Evolutionary conservation across 1,284 basidiomycete genomes (phyloP), one percentile per base, ranked within the genome.

Genomic region (Vanrija pseudolonga): DNA sequence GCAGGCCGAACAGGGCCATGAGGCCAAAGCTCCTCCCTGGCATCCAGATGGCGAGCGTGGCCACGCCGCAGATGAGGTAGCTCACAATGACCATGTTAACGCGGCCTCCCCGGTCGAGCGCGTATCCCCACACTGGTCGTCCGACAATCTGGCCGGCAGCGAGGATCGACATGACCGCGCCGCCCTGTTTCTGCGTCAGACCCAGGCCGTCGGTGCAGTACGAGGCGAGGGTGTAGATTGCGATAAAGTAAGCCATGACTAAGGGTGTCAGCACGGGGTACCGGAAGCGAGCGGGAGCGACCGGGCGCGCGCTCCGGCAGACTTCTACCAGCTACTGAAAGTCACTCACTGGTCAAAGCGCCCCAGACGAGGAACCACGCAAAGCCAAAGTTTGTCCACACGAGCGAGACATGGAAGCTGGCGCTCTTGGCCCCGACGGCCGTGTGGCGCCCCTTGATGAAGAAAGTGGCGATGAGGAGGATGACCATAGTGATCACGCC

Each of bases 121-220:
- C 50, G n/a, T 69, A 62, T 3, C 78, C 78, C 56, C 68, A 72
- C 12, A 72, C 20, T 0, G 78, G 78, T 32, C 78, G 72, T 2
- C 78, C 78, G 28, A 79, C 61, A 64, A 77, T 72, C 61, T 79
- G 77, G 0, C 76, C 77, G 7, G 77, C 78, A 9, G 77, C 67
- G 2, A 79, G 66, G 55, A 79, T 73, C 19, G 76, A 73, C 56
- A 78, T 77, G 17, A 79, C 56, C 3, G 75, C 73, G 4, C 76
- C 74, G 40, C 74, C 78, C 57, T 78, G 67, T 22, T 67, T 65
- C 55, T 79, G 77, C 3, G 76, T 64, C 14, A 79, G 53, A 4
- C 71, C 68, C 5, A 79, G 64, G 0, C 66, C 78, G 51, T 65
- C 55, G 0, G 75, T 77, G n/a, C 77, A 73, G 62, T 70, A 79